A percentile compares a stretch with the other conserved stretches of the same genome.
phyloP scores from a whole-genome alignment of 176 grass and related monocot species.

The Eremochloa ophiuroides region DNA sequence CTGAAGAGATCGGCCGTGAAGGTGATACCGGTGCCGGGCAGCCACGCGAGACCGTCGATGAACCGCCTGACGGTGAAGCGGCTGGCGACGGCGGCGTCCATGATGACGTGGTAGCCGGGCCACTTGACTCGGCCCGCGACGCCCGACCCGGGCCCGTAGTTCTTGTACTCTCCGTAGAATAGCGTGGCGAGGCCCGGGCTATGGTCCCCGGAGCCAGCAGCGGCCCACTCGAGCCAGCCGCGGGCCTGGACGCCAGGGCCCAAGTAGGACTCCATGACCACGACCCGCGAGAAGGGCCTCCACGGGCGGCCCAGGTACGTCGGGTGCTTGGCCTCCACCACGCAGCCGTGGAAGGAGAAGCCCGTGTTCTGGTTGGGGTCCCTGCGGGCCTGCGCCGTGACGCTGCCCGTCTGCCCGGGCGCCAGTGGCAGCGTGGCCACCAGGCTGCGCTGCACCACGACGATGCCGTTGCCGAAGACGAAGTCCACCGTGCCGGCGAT shows the following conservation, averaged over 20 bases:
- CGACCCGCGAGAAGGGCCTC: slow-evolving; percentile 70
- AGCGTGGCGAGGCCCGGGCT: slow-evolving; percentile 39
- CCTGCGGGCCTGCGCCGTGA: slow-evolving; percentile 67
- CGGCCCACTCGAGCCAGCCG: slow-evolving; percentile 78
- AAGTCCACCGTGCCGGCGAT: slow-evolving; percentile 80
- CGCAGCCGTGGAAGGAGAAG: slow-evolving; percentile 61
- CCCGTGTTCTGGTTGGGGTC: slow-evolving; percentile 77
- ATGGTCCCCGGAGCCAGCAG: neutral
- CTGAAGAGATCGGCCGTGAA: slow-evolving; percentile 70
- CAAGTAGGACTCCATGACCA: slow-evolving; percentile 84
- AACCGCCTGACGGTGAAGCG: slow-evolving; percentile 76
- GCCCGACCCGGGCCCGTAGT: slow-evolving; percentile 55
- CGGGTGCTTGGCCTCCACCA: slow-evolving; percentile 42
- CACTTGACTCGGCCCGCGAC: slow-evolving; percentile 56
- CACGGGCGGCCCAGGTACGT: slow-evolving; percentile 82
- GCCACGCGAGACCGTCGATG: slow-evolving; percentile 71
- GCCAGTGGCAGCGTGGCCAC: slow-evolving; percentile 32
- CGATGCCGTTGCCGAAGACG: slow-evolving; percentile 75
- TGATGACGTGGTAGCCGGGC: slow-evolving; percentile 79
- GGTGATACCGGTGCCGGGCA: slow-evolving; percentile 59
- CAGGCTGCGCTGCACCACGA: slow-evolving; percentile 54
- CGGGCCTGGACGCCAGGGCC: slow-evolving; percentile 42
- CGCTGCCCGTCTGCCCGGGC: slow-evolving; percentile 45
- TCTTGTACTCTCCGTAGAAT: slow-evolving; percentile 79
- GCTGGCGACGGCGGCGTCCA: slow-evolving; percentile 50